Percentiles rank a stretch among this genome's conserved stretches.
phyloP scores from a whole-genome alignment of 2,329 filamentous ascomycete species.

The Botrytis fabae region DNA sequence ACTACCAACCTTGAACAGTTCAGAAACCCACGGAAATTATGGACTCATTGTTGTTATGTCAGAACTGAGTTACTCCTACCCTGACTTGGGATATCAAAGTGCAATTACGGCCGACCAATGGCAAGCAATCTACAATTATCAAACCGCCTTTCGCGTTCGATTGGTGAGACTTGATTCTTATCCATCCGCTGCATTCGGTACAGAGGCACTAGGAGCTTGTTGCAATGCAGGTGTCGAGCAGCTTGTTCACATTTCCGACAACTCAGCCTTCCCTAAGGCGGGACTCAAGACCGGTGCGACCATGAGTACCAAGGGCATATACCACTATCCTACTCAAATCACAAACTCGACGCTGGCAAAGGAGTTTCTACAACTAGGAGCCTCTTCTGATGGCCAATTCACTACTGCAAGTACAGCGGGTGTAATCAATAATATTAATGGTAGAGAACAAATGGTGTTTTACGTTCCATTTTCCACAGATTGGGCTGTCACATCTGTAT shows the following conservation, averaged over 20 bases:
- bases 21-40: constrained; percentile 52
- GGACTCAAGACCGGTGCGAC: constrained; percentile 48
- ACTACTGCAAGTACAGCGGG: constrained; percentile 49
- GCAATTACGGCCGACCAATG: constrained; percentile 56
- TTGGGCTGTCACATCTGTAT: constrained; percentile 53
- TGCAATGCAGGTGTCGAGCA: constrained; percentile 51
- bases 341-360: constrained; percentile 55
- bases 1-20: constrained; percentile 53
- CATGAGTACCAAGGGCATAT: constrained; percentile 53
- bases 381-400: constrained; percentile 43
- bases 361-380: constrained; percentile 54
- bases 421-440: constrained; percentile 59
- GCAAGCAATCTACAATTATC: constrained; percentile 57
- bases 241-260: constrained; percentile 50
- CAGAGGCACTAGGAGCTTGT: constrained; percentile 44
- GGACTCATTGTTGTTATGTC: constrained; percentile 50
- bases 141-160: constrained; percentile 56
- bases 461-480: constrained; percentile 50
- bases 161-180: constrained; percentile 62
- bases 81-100: constrained; percentile 25
- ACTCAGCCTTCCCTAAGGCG: constrained; percentile 54
- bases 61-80: constrained; percentile 45
- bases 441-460: constrained; percentile 61
- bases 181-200: constrained; percentile 52
- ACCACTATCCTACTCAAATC: constrained; percentile 58